Base-by-base conservation (phyloP, 345 rosid species). In the Syzygium aromaticum region DNA sequence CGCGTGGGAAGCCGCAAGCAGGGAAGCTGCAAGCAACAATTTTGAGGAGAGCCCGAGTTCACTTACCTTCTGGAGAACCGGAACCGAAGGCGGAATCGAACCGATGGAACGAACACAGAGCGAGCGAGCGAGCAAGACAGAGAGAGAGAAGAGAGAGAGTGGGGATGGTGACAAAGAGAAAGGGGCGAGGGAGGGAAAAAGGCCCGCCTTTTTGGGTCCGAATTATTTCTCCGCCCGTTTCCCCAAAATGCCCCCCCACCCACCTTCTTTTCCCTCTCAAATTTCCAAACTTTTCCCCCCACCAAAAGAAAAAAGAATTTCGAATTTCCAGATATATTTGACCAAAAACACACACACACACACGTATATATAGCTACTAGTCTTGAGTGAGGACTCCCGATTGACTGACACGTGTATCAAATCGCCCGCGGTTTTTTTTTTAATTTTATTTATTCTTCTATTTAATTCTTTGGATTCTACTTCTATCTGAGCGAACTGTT, bases 91-190 rank as follows among this genome's bases (percentile, higher is more conserved):
- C 49, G 86, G 43, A 17, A 84, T 52, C 9, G 28, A 30, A 52
- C 83, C 38, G 64, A 64, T 73, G 52, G 10, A 43, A 43, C 46
- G 25, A 73, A 73, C 80, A 38, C 23, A 16, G 25, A 9, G 27
- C 7, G 88, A 33, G 77, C 8, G 40, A 11, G 87, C 73, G 22
- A 33, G 77, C 63, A 54, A 43, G 19, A 59, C 30, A 27, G 67
- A 59, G 86, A 86, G 33, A 16, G 86, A 86, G n/a, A n/a, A 86
- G 33, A 16, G 51, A 38, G 28, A 43, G 52, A 28, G 57, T 40
- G 15, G 13, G 10, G 27, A 59, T 56, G 80, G 73, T 51, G 91
- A 88, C 89, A 88, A 86, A 16, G 73, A 84, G 89, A 88, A 88
- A 19, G 80, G 2, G 80, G 88, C 84, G 86, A 59, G 23, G 51